A percentile compares a stretch with the other conserved stretches of the same genome.
phyloP scores from a whole-genome alignment of 345 rosid species.

The Euclidium syriacum region DNA sequence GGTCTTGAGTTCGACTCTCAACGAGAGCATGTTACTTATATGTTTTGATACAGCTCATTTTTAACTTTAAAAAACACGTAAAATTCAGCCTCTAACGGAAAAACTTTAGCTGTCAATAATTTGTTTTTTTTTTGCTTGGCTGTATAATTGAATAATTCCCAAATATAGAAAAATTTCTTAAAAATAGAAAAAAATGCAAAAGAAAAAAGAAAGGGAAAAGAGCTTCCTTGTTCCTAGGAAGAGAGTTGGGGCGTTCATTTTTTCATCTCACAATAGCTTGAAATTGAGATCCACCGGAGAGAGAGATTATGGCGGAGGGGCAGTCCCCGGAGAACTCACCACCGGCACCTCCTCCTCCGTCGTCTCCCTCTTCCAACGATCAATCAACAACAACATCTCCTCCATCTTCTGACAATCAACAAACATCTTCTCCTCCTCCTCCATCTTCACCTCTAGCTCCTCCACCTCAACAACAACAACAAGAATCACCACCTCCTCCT shows the following conservation, averaged over 20 bases:
- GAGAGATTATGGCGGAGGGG: conserved; percentile 32
- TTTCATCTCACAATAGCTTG: conserved; percentile 11
- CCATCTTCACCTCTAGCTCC: conserved; percentile 19
- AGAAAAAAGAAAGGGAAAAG: not conserved
- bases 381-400: conserved; percentile 32
- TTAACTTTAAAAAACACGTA: no score
- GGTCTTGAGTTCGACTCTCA: conserved; percentile 98
- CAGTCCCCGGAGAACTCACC: conserved; percentile 24
- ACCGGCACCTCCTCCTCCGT: conserved; percentile 30
- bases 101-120: not conserved
- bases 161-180: conserved; percentile 5
- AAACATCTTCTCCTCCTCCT: conserved; percentile 28
- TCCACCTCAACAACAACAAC: conserved; percentile 25
- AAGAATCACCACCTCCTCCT: conserved; percentile 26
- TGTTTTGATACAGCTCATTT: no score
- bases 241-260: conserved; percentile 4
- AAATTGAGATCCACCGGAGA: conserved; percentile 10
- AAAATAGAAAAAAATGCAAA: conserved; percentile 16
- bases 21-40: conserved; percentile 85
- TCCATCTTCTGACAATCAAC: conserved; percentile 6
- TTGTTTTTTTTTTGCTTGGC: not conserved
- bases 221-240: conserved; percentile 11
- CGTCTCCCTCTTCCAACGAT: conserved; percentile 9
- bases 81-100: no score
- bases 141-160: not conserved